Conservation (phyloP, 768 basidiomycete species). For the Tubosaeta sp. region DNA sequence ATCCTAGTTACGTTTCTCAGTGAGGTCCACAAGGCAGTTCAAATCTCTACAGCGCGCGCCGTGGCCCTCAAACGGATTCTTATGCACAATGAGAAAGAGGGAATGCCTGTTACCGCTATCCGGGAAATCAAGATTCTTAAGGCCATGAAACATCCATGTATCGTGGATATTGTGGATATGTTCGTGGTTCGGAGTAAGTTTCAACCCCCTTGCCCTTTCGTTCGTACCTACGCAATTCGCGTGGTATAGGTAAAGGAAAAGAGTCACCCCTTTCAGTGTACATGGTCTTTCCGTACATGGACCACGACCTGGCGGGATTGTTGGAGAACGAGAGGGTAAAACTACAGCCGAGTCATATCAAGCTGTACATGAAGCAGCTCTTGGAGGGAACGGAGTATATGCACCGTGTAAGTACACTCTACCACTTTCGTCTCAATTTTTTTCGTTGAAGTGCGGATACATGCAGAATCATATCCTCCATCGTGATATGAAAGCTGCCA, state of each 20-base stretch:
- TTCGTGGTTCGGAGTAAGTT: conserved; percentile 76
- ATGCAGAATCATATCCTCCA: conserved; percentile 91
- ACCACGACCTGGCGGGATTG: conserved; percentile 94
- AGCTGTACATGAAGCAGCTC: conserved; percentile 93
- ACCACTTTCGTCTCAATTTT: not conserved
- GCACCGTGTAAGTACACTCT: conserved; percentile 64
- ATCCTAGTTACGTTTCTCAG: conserved; percentile 35
- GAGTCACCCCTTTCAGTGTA: conserved; percentile 77
- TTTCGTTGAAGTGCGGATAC: conserved; percentile 7
- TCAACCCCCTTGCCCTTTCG: not conserved
- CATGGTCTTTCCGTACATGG: conserved; percentile 99
- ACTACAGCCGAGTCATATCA: conserved; percentile 80
- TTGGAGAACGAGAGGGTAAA: conserved; percentile 89
- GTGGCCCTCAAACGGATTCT: conserved; percentile 94
- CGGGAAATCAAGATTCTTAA: conserved; percentile 98
- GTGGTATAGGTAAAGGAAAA: conserved; percentile 44
- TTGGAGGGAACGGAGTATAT: conserved; percentile 96
- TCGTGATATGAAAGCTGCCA: conserved; percentile 99
- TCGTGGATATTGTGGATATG: conserved; percentile 90
- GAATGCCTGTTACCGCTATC: conserved; percentile 94
- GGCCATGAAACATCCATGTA: conserved; percentile 76
- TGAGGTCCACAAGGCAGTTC: conserved; percentile 87
- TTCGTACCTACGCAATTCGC: conserved; percentile 1
- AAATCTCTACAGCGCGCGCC: conserved; percentile 49
- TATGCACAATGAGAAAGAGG: conserved; percentile 96